Percentiles rank a stretch among this genome's conserved stretches.
Conservation (phyloP, 805 yeast genomes). For the Ogataea neopini region DNA sequence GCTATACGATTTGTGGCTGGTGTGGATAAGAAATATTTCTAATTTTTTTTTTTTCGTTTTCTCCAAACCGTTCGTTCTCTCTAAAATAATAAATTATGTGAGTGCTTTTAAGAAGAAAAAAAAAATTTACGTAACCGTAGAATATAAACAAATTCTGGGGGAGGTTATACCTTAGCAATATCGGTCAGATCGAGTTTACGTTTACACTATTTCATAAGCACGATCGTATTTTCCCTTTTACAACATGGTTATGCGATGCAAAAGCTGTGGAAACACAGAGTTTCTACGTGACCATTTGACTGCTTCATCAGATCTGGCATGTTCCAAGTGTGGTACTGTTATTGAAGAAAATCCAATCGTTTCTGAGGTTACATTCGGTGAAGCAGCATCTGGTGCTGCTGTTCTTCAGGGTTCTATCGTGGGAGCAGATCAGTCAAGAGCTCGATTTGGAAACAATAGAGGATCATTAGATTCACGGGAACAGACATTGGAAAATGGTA, state of each 20-base stretch:
- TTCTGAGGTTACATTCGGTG: constrained; percentile 93
- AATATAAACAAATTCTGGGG: too few species aligned
- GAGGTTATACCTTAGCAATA: too few species aligned
- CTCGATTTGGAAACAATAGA: constrained; percentile 64
- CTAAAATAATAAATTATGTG: neutral
- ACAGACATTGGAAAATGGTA: constrained; percentile 85
- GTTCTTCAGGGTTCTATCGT: constrained; percentile 93
- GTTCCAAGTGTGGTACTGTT: constrained; percentile 83
- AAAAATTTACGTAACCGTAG: too few species aligned
- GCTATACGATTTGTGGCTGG: constrained; percentile 5
- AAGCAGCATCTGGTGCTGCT: constrained; percentile 90
- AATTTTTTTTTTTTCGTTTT: neutral
- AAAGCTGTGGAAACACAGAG: constrained; percentile 52
- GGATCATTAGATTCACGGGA: constrained; percentile 85
- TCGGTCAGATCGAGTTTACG: too few species aligned
- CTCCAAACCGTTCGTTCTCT: neutral
- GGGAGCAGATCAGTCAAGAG: constrained; percentile 81
- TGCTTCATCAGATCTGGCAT: constrained; percentile 75
- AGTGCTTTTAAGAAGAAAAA: too few species aligned
- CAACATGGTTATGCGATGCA: constrained; percentile 30
- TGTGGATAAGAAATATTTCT: constrained; percentile 5
- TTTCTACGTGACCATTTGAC: constrained; percentile 54
- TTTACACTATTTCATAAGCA: too few species aligned
- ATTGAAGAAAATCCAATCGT: constrained; percentile 92
- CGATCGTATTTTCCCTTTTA: too few species aligned